Base-by-base conservation (phyloP, 108 stramenopile species). In the Aurantiochytrium sp. region DNA sequence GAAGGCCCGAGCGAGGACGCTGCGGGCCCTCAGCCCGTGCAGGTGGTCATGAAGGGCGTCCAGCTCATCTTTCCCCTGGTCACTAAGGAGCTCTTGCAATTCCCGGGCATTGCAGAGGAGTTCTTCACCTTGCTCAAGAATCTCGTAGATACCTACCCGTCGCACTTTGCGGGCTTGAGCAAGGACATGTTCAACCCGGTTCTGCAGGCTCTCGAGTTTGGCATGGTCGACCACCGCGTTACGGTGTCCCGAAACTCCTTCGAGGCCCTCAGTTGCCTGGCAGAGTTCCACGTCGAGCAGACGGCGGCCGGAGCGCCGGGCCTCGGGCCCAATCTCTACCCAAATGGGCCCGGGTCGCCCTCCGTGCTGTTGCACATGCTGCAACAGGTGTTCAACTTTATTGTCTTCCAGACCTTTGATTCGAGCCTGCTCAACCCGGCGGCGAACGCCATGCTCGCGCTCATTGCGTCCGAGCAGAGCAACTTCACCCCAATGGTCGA, bases 171-270 rank as follows among this genome's bases (percentile, higher is more conserved):
- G 8, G 12, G 19, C 17, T 48, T 81, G 73, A 81, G 42, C 73
- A 41, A 12, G 2, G 73, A 81, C 6, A 81, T 81, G 73, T 81
- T 81, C 30, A 41, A 30, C 45, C 73, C 73, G 12, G 24, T 81
- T 48, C 2, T 81, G n/a, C 0, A 24, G 6, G 73, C 73, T 2
- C 73, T 81, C 15, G 45, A 41, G 24, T 81, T 81, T 48, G 73
- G 73, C 39, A 81, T 81, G 73, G 24, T 15, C 45, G 73, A 81
- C 45, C 73, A 81, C 39, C 73, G 73, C n/a, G 45, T 48, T 12
- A 17, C 39, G 6, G 73, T 81, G 39, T 81, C 73, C 8, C 39
- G 73, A 48, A 81, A 48, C 39, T 81, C 73, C 10, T 81, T 81
- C 73, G 73, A 81, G 4, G 73, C 73, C 17, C 2, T 81, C 36